Base-by-base conservation (phyloP, 768 basidiomycete genomes). In the Collybiopsis confluens region DNA sequence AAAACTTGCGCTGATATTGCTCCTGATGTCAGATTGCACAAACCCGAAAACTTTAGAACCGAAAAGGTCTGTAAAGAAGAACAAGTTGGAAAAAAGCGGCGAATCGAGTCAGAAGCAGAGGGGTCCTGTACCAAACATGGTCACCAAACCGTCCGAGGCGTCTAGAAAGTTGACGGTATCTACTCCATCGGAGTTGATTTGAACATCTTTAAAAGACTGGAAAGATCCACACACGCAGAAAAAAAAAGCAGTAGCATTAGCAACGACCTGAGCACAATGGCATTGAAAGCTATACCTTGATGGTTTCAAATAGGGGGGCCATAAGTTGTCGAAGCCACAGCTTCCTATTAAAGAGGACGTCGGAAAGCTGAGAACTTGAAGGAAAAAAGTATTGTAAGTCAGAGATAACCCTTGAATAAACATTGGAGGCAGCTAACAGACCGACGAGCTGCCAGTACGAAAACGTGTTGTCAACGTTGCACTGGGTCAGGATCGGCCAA, bases 151-250 rank as follows among this genome's bases (percentile, higher is more conserved):
- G 68, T 96, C 92, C 18, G 92, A 83, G 1, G 95, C 95, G 63
- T 91, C 86, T 43, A 93, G 75, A 74, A 98, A 98, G 11, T 78
- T 68, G 18, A 72, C 63, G 0, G 93, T 92, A 64, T 93, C 85
- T 47, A 98, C 83, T 13, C 95, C 94, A 3, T 75, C 71, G 41
- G 81, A 76, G n/a, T 81, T 82, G 59, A 90, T 74, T 15, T 83
- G 79, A 37, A 98, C 90, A 57, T 96, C 90, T 61, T 80, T 82
- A 68, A 90, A 98, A 9, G 91, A 93, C 94, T 97, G 42, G 8
- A 11, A 38, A 21, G 49, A 7, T 35, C 3, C 9, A 24, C 2
- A 13, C 8, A 8, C 7, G 13, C 16, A 16, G 30, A 16, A 13
- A 36, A 11, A 10, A 24, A 16, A n/a, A n/a, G n/a, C n/a, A n/a